A percentile compares a stretch with the other conserved stretches of the same genome.
Conservation (phyloP, 495 filamentous ascomycete genomes). For the Tuber aestivum region DNA sequence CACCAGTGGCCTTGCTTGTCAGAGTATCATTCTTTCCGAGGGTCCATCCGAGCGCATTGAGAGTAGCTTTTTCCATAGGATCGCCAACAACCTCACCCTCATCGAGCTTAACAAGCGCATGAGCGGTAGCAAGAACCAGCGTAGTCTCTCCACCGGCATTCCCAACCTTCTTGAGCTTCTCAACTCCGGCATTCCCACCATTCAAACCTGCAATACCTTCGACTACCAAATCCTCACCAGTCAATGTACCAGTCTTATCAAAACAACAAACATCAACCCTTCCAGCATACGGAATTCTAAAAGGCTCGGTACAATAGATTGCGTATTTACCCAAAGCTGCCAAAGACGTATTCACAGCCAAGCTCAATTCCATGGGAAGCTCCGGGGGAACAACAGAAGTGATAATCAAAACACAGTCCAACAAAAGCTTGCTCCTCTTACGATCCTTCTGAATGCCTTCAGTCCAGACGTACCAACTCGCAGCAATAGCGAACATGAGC, state of each 20-base stretch:
- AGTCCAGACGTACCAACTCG: conserved; percentile 99
- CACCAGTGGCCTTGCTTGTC: conserved; percentile 53
- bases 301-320: conserved; percentile 98
- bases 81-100: conserved; percentile 97
- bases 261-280: conserved; percentile 97
- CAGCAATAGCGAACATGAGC: conserved; percentile 89
- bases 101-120: conserved; percentile 90
- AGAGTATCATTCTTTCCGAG: conserved; percentile 83
- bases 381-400: conserved; percentile 97
- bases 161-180: conserved; percentile 34
- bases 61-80: conserved; percentile 97
- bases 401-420: conserved; percentile 95
- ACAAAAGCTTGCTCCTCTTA: conserved; percentile 91
- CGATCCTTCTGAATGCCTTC: conserved; percentile 89
- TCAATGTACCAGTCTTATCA: conserved; percentile 96
- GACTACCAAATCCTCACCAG: conserved; percentile 93
- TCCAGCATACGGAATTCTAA: conserved; percentile 96
- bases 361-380: conserved; percentile 93
- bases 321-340: conserved; percentile 88
- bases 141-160: conserved; percentile 69
- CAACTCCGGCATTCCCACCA: conserved; percentile 59
- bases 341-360: conserved; percentile 98
- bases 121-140: conserved; percentile 88
- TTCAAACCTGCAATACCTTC: conserved; percentile 91
- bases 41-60: conserved; percentile 81